Evolutionary conservation across 306 rosid species (phyloP).

Genomic region (Prunus mira): DNA sequence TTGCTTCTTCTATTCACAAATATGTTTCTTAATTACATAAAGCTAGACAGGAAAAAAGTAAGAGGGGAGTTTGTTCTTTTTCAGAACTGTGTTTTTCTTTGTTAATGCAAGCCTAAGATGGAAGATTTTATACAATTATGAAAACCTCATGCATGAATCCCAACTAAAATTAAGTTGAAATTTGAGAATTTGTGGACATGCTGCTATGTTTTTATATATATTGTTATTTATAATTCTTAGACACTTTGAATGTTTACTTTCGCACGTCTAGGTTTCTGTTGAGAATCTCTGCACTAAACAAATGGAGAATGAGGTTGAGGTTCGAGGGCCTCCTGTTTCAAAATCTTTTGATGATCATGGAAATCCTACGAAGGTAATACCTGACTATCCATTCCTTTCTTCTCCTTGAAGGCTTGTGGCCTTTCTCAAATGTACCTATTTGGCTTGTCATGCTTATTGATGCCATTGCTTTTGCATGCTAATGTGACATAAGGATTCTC

Average conservation of each 20-base stretch:
- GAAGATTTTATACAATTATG: not conserved
- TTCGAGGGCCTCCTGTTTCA: slow-evolving; percentile 94
- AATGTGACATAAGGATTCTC: not conserved
- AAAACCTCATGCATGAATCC: not conserved
- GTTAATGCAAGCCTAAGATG: not conserved
- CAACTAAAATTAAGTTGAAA: not conserved
- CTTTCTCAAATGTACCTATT: not conserved
- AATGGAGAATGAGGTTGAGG: slow-evolving; percentile 70
- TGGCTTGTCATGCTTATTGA: not conserved
- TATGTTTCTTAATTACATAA: not conserved
- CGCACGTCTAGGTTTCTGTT: slow-evolving; percentile 52
- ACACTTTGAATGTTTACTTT: slow-evolving; percentile 7
- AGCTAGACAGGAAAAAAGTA: not conserved
- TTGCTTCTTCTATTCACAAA: not conserved
- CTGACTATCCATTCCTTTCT: not conserved
- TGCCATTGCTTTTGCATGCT: not conserved
- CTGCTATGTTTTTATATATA: not conserved
- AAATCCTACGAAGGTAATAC: slow-evolving; percentile 78
- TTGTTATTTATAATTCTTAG: not conserved
- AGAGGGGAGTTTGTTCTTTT: not conserved
- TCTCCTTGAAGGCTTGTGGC: not conserved
- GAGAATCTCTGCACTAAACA: slow-evolving; percentile 71
- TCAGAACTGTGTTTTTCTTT: not conserved
- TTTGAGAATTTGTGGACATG: not conserved
- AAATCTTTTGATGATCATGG: slow-evolving; percentile 85